Conservation (phyloP, 2,329 filamentous ascomycete species). For the Penicillium sp. region DNA sequence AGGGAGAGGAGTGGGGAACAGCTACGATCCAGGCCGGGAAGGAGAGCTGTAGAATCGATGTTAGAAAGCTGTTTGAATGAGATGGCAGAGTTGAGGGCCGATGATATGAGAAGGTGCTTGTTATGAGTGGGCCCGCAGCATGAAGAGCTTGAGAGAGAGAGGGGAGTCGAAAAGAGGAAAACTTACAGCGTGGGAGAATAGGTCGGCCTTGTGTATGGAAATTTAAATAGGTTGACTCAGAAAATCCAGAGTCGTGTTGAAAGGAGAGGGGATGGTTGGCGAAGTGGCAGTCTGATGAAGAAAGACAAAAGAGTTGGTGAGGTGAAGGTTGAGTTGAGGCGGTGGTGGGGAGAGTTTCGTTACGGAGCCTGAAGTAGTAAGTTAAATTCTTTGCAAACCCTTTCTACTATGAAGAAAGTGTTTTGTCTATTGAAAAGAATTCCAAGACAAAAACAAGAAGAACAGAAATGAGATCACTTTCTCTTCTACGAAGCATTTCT, state of each 20-base stretch:
- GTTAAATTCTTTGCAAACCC: too few species aligned
- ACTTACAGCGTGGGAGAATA: background rate
- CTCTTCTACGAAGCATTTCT: too few species aligned
- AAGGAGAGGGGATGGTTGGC: slow-evolving; percentile 4
- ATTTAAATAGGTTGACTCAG: background rate
- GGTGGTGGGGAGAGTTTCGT: slow-evolving; percentile 21
- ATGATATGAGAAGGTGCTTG: slow-evolving; percentile 11
- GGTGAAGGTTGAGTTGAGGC: slow-evolving; percentile 21
- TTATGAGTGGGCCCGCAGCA: slow-evolving; percentile 25
- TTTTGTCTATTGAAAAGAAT: background rate
- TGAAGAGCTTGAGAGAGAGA: slow-evolving; percentile 22
- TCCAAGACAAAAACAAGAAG: background rate
- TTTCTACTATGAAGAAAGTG: background rate
- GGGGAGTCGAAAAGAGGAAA: slow-evolving; percentile 16
- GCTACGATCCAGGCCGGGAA: slow-evolving; percentile 10
- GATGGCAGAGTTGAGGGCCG: slow-evolving; percentile 8
- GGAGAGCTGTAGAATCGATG: background rate
- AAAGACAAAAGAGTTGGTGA: slow-evolving; percentile 13
- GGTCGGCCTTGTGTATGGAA: too few species aligned
- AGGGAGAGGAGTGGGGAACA: slow-evolving; percentile 18
- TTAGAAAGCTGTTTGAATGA: slow-evolving; percentile 6
- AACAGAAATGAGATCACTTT: background rate
- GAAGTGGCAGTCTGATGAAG: slow-evolving; percentile 6
- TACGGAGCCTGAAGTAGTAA: slow-evolving; percentile 3
- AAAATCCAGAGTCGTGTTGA: background rate